These are phyloP conservation scores for Aspergillus aculeatinus DNA, from an alignment of 2,329 filamentous ascomycete species.

Conservation along the genomic window DNA sequence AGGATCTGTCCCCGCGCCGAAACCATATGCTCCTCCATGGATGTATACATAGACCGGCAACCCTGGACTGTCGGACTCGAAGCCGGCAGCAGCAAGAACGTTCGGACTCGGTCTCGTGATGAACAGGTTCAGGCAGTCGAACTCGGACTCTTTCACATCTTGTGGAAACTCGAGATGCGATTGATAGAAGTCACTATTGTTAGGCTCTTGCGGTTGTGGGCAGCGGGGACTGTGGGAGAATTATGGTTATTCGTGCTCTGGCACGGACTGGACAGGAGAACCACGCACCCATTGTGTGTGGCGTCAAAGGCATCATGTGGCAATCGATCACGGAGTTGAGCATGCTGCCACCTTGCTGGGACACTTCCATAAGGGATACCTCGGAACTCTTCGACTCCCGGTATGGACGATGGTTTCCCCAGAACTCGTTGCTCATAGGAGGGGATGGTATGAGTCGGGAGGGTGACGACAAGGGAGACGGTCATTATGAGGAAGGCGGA, in stretches of 20 bases:
- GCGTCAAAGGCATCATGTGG: background rate
- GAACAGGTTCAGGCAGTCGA: constrained; percentile 4
- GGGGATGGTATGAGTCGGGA: background rate
- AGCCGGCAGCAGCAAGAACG: background rate
- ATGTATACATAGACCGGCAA: constrained; percentile 4
- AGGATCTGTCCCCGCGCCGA: constrained; percentile 3
- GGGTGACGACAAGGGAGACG: background rate
- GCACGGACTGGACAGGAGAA: too few species aligned
- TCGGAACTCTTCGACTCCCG: constrained; percentile 4
- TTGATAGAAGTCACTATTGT: constrained; percentile 1
- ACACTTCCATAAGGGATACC: constrained; percentile 2
- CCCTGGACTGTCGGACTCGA: background rate
- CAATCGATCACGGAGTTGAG: constrained; percentile 4
- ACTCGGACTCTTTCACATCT: background rate
- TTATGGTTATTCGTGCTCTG: background rate
- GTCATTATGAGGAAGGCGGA: background rate
- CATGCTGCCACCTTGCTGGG: constrained; percentile 5
- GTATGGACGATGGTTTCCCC: background rate
- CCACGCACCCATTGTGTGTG: background rate
- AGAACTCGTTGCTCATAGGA: background rate
- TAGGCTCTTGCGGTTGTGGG: constrained; percentile 4
- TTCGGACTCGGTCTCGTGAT: background rate
- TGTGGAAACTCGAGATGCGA: background rate
- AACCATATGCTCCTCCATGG: constrained; percentile 2
- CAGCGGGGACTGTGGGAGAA: background rate